Percentiles rank a stretch among this genome's conserved stretches.
phyloP scores from a whole-genome alignment of 2,329 filamentous ascomycete species.

The Truncatella angustata region DNA sequence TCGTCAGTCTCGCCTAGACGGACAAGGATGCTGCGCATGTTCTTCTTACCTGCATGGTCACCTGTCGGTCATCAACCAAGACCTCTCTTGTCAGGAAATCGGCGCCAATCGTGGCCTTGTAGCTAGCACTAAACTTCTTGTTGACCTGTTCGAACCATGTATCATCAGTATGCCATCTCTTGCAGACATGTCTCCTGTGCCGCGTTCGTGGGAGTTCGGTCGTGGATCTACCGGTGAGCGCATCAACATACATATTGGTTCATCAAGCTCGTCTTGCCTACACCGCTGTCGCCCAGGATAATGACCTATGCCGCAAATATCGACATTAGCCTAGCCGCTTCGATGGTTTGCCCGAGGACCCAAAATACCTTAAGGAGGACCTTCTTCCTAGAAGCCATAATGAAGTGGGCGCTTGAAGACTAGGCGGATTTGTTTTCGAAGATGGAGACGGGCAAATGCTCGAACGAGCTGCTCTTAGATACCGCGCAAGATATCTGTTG shows the following conservation, averaged over 20 bases:
- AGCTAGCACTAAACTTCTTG: slow-evolving; percentile 99
- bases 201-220: background rate
- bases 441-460: background rate
- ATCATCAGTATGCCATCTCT: background rate
- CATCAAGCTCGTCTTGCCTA: slow-evolving; percentile 99
- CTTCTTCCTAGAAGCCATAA: slow-evolving; percentile 84
- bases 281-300: slow-evolving; percentile 97
- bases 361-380: slow-evolving; percentile 75
- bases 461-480: no score
- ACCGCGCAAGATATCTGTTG: no score
- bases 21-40: background rate
- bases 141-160: slow-evolving; percentile 72
- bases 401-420: slow-evolving; percentile 22
- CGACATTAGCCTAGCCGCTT: slow-evolving; percentile 15
- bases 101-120: slow-evolving; percentile 98
- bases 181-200: background rate
- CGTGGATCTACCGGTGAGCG: background rate
- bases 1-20: slow-evolving; percentile 13
- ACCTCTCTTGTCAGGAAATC: slow-evolving; percentile 99
- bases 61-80: slow-evolving; percentile 90
- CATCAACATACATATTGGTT: slow-evolving; percentile 94
- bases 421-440: slow-evolving; percentile 4
- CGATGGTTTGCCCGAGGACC: background rate
- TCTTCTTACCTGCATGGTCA: slow-evolving; percentile 86
- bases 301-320: slow-evolving; percentile 69